phyloP scores from a whole-genome alignment of 1,284 basidiomycete species.

The Filobasidium uniguttulatum region DNA sequence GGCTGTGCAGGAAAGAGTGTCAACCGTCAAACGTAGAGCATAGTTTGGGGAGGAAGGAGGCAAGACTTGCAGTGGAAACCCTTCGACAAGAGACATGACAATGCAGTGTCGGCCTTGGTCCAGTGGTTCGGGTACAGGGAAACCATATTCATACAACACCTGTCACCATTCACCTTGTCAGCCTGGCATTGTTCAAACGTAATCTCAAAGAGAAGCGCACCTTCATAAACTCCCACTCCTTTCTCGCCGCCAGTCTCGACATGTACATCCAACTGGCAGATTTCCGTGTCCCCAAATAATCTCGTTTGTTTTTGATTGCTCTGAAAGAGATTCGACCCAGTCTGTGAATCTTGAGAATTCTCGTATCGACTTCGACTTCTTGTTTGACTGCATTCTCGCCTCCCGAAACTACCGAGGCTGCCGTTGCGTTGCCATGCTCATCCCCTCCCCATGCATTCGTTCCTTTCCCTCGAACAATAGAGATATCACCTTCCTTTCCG shows the following conservation, averaged over 20 bases:
- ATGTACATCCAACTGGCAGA: slow-evolving; percentile 99
- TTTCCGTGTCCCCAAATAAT: slow-evolving; percentile 90
- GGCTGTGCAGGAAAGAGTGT: slow-evolving; percentile 41
- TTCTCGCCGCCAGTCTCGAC: slow-evolving; percentile 87
- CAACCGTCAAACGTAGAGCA: slow-evolving; percentile 1
- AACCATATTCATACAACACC: slow-evolving; percentile 85
- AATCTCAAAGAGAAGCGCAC: slow-evolving; percentile 37
- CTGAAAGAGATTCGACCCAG: slow-evolving; percentile 93
- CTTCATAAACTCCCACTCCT: slow-evolving; percentile 99
- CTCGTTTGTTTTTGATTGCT: slow-evolving; percentile 89
- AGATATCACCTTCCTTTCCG: slow-evolving; percentile 96
- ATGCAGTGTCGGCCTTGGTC: slow-evolving; percentile 91
- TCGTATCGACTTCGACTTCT: slow-evolving; percentile 7
- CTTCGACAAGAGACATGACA: slow-evolving; percentile 90
- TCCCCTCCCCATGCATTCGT: slow-evolving; percentile 26
- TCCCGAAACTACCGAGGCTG: slow-evolving; percentile 10
- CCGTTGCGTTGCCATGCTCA: slow-evolving; percentile 80
- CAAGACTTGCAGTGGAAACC: slow-evolving; percentile 75
- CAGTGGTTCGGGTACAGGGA: slow-evolving; percentile 84
- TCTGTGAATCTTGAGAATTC: slow-evolving; percentile 39
- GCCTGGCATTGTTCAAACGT: too few species aligned
- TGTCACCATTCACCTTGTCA: slow-evolving; percentile 28
- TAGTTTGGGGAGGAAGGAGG: neutral
- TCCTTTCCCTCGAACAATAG: slow-evolving; percentile 78
- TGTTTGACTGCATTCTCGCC: slow-evolving; percentile 1